phyloP scores from a whole-genome alignment of 768 basidiomycete species.

The Suillus subalutaceus region DNA sequence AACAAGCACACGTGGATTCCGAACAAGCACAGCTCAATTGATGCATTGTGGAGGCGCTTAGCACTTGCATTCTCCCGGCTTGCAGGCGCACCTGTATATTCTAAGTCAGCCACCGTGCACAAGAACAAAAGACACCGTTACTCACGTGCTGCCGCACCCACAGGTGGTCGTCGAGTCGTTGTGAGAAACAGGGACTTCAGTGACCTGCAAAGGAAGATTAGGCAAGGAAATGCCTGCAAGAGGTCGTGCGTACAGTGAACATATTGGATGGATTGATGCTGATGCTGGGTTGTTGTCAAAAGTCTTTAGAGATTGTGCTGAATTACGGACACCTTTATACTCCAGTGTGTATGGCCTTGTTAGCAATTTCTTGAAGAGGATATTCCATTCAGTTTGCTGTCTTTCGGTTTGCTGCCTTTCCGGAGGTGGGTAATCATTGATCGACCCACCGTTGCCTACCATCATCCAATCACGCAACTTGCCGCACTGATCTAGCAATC shows the following conservation, averaged over 20 bases:
- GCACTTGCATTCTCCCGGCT: slow-evolving; percentile 8
- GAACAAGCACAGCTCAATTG: background rate
- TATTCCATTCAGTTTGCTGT: background rate
- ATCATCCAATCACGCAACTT: background rate
- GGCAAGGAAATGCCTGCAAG: background rate
- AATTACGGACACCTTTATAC: slow-evolving; percentile 1
- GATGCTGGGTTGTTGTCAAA: background rate
- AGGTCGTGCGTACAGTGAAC: background rate
- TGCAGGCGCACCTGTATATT: background rate
- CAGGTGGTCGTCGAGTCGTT: background rate
- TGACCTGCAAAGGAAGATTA: background rate
- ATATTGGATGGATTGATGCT: background rate
- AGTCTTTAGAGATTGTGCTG: background rate
- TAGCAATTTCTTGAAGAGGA: background rate
- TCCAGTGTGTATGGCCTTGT: background rate
- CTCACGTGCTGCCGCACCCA: background rate
- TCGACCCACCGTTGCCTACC: background rate
- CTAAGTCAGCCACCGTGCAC: background rate
- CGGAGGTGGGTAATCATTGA: background rate
- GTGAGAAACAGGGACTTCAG: slow-evolving; percentile 5
- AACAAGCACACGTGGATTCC: background rate
- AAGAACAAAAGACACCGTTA: background rate
- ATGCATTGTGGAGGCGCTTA: background rate
- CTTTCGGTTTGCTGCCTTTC: background rate
- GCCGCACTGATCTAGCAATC: background rate